Conservation (phyloP, 495 filamentous ascomycete genomes). For the Bathelium albidoporum region DNA sequence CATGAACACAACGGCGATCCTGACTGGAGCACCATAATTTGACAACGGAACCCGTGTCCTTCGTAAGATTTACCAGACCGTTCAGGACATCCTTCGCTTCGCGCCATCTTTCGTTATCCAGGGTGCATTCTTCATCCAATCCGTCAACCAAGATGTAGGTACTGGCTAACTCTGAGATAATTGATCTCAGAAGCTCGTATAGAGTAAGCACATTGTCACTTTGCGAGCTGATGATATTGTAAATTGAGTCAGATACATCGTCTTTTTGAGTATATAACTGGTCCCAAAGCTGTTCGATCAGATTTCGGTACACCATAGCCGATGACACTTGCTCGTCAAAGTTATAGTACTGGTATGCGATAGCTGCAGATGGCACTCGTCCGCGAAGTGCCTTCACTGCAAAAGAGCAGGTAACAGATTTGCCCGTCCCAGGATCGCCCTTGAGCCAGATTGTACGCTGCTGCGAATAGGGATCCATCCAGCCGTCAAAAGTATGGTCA, state of each 20-base stretch:
- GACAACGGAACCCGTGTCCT: neutral
- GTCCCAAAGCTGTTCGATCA: constrained; percentile 12
- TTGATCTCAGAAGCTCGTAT: constrained; percentile 6
- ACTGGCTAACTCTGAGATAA: neutral
- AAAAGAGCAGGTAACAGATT: constrained; percentile 14
- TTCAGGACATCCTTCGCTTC: constrained; percentile 11
- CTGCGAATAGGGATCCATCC: constrained; percentile 1
- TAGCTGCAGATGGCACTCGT: neutral
- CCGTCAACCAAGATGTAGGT: constrained; percentile 16
- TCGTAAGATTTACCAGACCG: constrained; percentile 9
- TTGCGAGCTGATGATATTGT: constrained; percentile 7
- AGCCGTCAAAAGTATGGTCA: constrained; percentile 5
- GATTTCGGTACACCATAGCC: constrained; percentile 5
- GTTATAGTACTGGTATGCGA: constrained; percentile 12
- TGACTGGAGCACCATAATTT: constrained; percentile 16
- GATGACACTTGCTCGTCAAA: constrained; percentile 15
- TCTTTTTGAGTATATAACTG: constrained; percentile 10
- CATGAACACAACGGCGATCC: constrained; percentile 3
- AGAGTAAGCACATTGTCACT: constrained; percentile 7
- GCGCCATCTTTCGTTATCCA: neutral
- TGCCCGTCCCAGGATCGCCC: constrained; percentile 12
- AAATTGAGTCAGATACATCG: constrained; percentile 13
- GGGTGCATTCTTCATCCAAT: constrained; percentile 12
- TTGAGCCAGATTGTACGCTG: constrained; percentile 12
- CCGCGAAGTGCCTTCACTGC: constrained; percentile 8